A percentile compares a stretch with the other conserved stretches of the same genome.
These are phyloP conservation scores for Penicillium fuscoglaucum DNA, from an alignment of 2,329 filamentous ascomycete genomes.

Conservation along the genomic window DNA sequence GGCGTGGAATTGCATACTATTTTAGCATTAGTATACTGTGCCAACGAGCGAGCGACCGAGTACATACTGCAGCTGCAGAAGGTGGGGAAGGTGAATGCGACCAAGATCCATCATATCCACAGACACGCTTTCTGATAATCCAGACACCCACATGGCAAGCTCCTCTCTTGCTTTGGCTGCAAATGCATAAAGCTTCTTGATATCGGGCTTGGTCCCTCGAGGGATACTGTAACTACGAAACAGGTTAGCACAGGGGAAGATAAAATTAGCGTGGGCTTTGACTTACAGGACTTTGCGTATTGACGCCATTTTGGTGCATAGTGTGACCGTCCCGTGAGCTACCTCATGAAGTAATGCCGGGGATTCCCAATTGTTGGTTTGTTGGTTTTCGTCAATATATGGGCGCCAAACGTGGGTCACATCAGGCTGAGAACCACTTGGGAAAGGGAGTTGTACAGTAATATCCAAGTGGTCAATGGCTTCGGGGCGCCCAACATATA, in stretches of 20 bases:
- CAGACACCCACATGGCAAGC: not conserved
- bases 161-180: not conserved
- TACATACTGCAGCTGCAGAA: not conserved
- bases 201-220: not conserved
- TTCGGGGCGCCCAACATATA: not conserved
- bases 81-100: not conserved
- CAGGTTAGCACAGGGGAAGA: not conserved
- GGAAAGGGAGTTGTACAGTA: not conserved
- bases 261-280: not conserved
- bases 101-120: not conserved
- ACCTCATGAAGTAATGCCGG: not conserved
- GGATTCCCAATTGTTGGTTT: not conserved
- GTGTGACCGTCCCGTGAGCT: not conserved
- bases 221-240: not conserved
- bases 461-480: not conserved
- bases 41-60: not conserved
- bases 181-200: not conserved
- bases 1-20: not conserved
- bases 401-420: not conserved
- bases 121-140: not conserved
- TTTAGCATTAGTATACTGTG: not conserved
- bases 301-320: not conserved
- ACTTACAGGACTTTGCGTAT: not conserved
- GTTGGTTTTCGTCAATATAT: not conserved
- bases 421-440: not conserved